These are phyloP conservation scores for Lachancea mirantina DNA, from an alignment of 805 yeast species.

Conservation along the genomic window DNA sequence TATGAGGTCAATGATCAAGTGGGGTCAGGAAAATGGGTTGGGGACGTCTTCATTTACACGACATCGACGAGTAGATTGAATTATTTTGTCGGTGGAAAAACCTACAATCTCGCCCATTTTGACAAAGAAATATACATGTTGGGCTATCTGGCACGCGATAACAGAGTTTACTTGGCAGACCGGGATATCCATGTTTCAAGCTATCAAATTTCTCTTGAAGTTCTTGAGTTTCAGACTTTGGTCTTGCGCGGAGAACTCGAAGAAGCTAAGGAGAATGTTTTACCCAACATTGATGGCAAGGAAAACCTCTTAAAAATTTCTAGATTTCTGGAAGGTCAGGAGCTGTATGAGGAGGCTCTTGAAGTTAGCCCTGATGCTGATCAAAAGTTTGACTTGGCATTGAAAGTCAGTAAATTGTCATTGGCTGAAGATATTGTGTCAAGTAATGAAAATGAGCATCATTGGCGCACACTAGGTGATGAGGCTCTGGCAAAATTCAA, in stretches of 20 bases:
- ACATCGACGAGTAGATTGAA: conserved; percentile 82
- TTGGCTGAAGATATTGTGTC: conserved; percentile 65
- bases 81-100: conserved; percentile 90
- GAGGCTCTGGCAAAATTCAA: conserved; percentile 73
- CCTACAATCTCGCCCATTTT: conserved; percentile 86
- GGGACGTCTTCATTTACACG: conserved; percentile 92
- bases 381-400: conserved; percentile 85
- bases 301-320: conserved; percentile 72
- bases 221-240: conserved; percentile 91
- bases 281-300: conserved; percentile 52
- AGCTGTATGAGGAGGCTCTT: conserved; percentile 74
- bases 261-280: conserved; percentile 54
- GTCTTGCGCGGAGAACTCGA: conserved; percentile 93
- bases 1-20: conserved; percentile 76
- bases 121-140: conserved; percentile 80
- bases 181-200: conserved; percentile 79
- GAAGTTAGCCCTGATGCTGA: conserved; percentile 79
- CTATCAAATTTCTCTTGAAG: conserved; percentile 74
- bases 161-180: conserved; percentile 84
- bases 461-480: conserved; percentile 93
- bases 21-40: conserved; percentile 91
- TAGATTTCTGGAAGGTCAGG: conserved; percentile 90
- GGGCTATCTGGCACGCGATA: conserved; percentile 87
- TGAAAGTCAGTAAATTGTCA: conserved; percentile 61
- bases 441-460: conserved; percentile 49